phyloP scores from a whole-genome alignment of 805 yeast genomes.

The Priceomyces haplophilus region DNA sequence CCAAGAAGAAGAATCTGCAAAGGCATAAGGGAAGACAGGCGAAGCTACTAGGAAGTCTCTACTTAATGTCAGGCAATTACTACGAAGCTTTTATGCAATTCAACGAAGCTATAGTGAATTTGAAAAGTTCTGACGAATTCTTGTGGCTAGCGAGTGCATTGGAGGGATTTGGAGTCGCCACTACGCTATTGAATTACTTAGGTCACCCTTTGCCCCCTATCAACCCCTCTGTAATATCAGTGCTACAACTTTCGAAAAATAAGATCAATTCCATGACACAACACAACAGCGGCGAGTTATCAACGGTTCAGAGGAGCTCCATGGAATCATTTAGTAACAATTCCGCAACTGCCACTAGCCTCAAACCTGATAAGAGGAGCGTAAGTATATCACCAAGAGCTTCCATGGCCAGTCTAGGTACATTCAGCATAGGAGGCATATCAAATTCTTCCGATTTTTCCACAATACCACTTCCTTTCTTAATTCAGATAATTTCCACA shows the following conservation, averaged over 20 bases:
- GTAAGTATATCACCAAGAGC: constrained; percentile 30
- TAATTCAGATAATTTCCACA: constrained; percentile 27
- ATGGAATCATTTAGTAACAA: constrained; percentile 17
- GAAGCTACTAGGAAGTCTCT: constrained; percentile 74
- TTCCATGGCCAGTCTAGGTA: constrained; percentile 27
- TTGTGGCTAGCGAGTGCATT: constrained; percentile 87
- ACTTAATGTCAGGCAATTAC: constrained; percentile 75
- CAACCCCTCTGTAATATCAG: constrained; percentile 28
- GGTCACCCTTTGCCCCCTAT: constrained; percentile 52
- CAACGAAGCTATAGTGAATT: constrained; percentile 62
- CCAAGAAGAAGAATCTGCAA: constrained; percentile 33
- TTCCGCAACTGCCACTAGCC: constrained; percentile 7
- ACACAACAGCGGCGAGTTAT: background rate
- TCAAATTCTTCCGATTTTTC: constrained; percentile 27
- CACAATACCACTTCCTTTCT: constrained; percentile 28
- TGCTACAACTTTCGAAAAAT: constrained; percentile 30
- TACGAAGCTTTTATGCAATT: constrained; percentile 68
- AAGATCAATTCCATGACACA: constrained; percentile 15
- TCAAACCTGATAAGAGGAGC: constrained; percentile 4
- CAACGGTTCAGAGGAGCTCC: constrained; percentile 44
- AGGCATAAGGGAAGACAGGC: constrained; percentile 68
- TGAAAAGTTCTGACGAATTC: constrained; percentile 66
- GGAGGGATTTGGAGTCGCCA: constrained; percentile 73
- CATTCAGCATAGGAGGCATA: constrained; percentile 14
- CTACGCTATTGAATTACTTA: constrained; percentile 56